Percentiles rank a stretch among this genome's conserved stretches.
Evolutionary conservation across 176 grass and related monocot genomes (phyloP).

Genomic region (Triticum timopheevii): DNA sequence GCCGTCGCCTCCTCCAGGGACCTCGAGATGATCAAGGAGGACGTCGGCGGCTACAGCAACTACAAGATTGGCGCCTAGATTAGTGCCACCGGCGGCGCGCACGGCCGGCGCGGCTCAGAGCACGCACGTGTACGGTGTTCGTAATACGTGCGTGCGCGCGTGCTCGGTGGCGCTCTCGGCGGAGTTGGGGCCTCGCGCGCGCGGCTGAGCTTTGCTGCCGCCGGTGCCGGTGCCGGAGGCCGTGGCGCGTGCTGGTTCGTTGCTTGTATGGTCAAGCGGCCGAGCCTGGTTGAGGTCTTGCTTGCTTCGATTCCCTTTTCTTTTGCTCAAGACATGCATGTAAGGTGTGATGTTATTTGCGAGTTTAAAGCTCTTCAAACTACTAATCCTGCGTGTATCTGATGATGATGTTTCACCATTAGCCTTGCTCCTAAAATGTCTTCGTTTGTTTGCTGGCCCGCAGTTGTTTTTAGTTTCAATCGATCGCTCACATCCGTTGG

Average conservation of each 20-base stretch:
- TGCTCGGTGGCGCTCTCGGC: neutral
- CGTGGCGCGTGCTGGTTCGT: neutral
- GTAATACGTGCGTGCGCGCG: neutral
- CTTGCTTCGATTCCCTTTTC: neutral
- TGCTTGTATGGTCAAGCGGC: neutral
- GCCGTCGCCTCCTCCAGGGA: constrained; percentile 47
- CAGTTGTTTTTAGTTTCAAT: too few species aligned
- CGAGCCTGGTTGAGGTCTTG: neutral
- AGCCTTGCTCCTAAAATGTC: too few species aligned
- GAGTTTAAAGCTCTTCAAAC: neutral
- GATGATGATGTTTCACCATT: neutral
- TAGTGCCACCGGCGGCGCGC: neutral
- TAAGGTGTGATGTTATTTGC: constrained; percentile 5
- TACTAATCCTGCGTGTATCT: neutral
- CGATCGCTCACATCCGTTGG: too few species aligned
- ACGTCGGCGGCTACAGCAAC: constrained; percentile 30
- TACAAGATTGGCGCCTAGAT: constrained; percentile 34
- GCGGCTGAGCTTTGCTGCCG: neutral
- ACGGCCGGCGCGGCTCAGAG: neutral
- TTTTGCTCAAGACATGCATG: constrained; percentile 11
- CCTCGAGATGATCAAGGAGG: constrained; percentile 52
- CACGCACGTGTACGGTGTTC: neutral
- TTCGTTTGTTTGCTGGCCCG: too few species aligned
- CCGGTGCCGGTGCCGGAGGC: neutral
- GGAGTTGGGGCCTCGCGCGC: neutral